Evolutionary conservation across 768 basidiomycete genomes (phyloP), one percentile per base, ranked within the genome.

Genomic region (Cubamyces sp.): DNA sequence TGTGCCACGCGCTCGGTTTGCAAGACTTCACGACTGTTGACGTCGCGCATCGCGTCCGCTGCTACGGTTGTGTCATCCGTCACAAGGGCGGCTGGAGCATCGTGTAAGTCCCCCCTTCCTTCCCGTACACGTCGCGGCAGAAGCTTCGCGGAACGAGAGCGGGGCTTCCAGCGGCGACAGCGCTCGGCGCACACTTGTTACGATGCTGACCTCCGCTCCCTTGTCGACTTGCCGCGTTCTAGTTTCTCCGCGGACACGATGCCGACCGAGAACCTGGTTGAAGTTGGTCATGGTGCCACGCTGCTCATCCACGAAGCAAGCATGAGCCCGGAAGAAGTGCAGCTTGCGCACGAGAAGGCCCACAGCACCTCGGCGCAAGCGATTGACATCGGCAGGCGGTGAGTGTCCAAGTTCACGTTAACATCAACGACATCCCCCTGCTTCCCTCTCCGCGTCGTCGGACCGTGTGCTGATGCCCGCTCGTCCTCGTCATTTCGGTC

Each of bases 231-330:
- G n/a, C 14, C 52, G 15, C 40, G 8, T n/a, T 41, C 39, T 65
- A 96, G 95, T 21, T 98, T 91, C 70, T 98, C 96, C 3, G 96
- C 88, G 5, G 96, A 98, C 72, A 98, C 96, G 1, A 80, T 83
- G 70, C 95, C 96, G 0, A 84, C 87, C 9, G 77, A 87, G 12
- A 79, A 78, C 26, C 78, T 98, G 4, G 84, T 88, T 23, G 71
- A 78, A 46, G 86, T 84, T 0, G 96, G 91, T 0, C 69, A 78
- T 61, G 74, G 76, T 56, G 88, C 90, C 0, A 94, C 94, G 0
- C 76, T 98, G 1, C 79, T 98, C 43, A 94, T 98, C 34, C 96
- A 98, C 69, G 96, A 98, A 73, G 92, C 96, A 0, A 94, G 94
- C 3, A 88, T 98, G 83, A 91, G 86, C 1, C 91, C 98, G 68